These are phyloP conservation scores for Pouteria campechiana DNA, from an alignment of 179 eudicot species.

Conservation along the genomic window DNA sequence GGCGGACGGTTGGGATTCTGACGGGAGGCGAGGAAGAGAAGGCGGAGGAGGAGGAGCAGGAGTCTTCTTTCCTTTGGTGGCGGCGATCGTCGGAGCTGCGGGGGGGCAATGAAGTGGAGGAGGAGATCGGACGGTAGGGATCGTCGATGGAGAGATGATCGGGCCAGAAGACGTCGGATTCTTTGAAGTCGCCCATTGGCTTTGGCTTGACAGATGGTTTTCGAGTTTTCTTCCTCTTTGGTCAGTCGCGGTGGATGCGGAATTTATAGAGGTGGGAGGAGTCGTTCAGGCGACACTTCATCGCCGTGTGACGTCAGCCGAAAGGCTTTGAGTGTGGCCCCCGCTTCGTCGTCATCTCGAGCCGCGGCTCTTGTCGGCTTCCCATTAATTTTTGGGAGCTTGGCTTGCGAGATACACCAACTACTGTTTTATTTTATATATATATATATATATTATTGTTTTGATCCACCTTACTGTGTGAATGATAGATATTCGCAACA, in stretches of 20 bases:
- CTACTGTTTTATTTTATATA: no score
- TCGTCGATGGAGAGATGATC: neutral
- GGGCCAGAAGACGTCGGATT: conserved; percentile 38
- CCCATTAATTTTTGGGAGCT: no score
- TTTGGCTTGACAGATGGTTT: neutral
- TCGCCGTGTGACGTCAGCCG: conserved; percentile 7
- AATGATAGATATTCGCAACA: no score
- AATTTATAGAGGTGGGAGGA: neutral
- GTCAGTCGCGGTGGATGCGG: neutral
- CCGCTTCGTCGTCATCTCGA: neutral
- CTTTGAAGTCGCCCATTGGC: conserved; percentile 28
- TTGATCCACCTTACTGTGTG: no score
- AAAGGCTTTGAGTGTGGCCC: conserved; percentile 11
- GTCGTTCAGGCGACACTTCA: conserved; percentile 12
- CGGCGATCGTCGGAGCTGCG: neutral
- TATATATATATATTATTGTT: no score
- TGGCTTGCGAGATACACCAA: no score
- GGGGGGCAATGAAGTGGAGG: neutral
- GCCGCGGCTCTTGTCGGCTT: no score
- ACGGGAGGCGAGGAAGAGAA: conserved; percentile 21
- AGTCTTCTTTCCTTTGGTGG: conserved; percentile 2
- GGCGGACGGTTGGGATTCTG: conserved; percentile 14
- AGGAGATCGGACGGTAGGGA: no score
- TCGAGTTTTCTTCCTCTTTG: no score
- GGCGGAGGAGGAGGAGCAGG: no score